Evolutionary conservation across 1,284 basidiomycete genomes (phyloP).

Genomic region (Rhodotorula mucilaginosa): DNA sequence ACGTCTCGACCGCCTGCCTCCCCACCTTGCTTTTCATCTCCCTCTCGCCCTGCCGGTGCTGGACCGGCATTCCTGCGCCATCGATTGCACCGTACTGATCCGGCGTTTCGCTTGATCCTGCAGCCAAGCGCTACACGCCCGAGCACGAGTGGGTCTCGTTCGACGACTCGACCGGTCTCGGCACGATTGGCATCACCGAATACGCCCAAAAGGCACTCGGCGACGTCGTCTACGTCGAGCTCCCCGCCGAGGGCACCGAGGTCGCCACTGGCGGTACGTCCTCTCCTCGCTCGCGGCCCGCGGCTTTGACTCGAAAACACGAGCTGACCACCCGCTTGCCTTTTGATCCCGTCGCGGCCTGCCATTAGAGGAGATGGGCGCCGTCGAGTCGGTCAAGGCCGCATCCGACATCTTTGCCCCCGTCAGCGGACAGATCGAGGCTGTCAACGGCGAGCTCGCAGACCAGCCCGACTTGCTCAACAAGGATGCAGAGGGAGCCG

Average conservation of each 20-base stretch:
- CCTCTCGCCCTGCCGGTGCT: neutral
- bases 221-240: constrained; percentile 96
- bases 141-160: constrained; percentile 89
- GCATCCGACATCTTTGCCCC: constrained; percentile 70
- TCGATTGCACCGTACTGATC: neutral
- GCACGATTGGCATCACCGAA: constrained; percentile 84
- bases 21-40: neutral
- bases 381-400: constrained; percentile 92
- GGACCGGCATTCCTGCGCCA: neutral
- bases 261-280: constrained; percentile 73
- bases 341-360: neutral
- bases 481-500: constrained; percentile 80
- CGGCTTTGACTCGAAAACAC: no score
- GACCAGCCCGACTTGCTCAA: constrained; percentile 78
- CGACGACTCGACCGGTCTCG: constrained; percentile 75
- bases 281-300: neutral
- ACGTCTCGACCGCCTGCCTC: constrained; percentile 1
- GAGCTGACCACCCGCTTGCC: neutral
- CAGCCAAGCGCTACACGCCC: constrained; percentile 77
- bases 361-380: constrained; percentile 77
- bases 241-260: constrained; percentile 68
- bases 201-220: constrained; percentile 90
- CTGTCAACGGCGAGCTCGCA: constrained; percentile 72
- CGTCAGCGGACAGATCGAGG: constrained; percentile 76
- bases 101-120: neutral